Percentiles rank a stretch among this genome's conserved stretches.
Evolutionary conservation across 352 stramenopile species (phyloP).

Genomic region (Elongisporangium prolatum): DNA sequence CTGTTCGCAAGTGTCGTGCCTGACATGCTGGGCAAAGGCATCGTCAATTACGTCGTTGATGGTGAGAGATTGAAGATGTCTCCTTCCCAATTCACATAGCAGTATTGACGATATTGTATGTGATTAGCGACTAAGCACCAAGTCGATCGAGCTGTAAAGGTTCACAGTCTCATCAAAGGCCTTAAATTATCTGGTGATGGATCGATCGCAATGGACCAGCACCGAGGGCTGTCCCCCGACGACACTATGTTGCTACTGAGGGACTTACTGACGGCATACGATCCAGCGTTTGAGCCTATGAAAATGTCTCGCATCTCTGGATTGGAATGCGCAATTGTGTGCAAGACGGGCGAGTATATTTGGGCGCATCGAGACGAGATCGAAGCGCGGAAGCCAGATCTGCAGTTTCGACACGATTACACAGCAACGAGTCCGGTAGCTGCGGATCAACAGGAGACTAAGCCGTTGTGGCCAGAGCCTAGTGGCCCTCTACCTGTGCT

Average conservation of each 20-base stretch:
- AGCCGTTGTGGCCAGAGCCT: too few relatives aligned
- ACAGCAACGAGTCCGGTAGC: too few relatives aligned
- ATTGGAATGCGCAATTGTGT: conserved; percentile 15
- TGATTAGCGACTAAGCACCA: conserved; percentile 3
- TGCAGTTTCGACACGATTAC: conserved; percentile 1
- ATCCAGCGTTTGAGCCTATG: conserved; percentile 10
- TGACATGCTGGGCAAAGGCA: not conserved
- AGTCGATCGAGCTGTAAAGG: conserved; percentile 5
- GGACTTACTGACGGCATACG: conserved; percentile 7
- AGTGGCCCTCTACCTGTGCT: too few relatives aligned
- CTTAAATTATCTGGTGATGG: conserved; percentile 1
- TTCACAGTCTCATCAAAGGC: conserved; percentile 6
- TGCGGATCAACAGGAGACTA: too few relatives aligned
- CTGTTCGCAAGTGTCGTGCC: conserved; percentile 1
- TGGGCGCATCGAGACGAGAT: conserved; percentile 13
- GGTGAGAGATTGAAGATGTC: not conserved
- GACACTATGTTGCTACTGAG: conserved; percentile 10
- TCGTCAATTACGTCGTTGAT: not conserved
- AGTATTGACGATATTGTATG: too few relatives aligned
- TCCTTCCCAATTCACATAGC: too few relatives aligned
- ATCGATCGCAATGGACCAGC: conserved; percentile 6
- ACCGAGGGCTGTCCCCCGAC: conserved; percentile 4
- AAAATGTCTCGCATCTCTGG: conserved; percentile 12
- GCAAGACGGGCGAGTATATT: conserved; percentile 6
- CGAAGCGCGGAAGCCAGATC: conserved; percentile 1